phyloP scores from a whole-genome alignment of 2,329 filamentous ascomycete species.

The Teratosphaeria viscida region DNA sequence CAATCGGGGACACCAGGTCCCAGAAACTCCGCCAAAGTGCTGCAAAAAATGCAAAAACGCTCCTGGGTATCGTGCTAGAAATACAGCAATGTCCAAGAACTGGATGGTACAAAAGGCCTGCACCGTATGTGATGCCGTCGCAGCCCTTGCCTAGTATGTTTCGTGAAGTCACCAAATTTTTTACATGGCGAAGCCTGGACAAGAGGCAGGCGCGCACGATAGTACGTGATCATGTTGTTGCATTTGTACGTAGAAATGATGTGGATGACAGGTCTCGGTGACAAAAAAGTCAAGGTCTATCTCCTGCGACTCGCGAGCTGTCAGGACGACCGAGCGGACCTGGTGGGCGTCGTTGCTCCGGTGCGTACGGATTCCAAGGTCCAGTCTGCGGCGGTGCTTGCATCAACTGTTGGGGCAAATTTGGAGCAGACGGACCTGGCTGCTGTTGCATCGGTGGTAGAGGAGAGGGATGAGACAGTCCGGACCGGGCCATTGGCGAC shows the following conservation, averaged over 20 bases:
- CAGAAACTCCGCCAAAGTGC: not conserved
- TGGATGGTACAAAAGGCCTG: not conserved
- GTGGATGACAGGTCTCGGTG: not conserved
- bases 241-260: not conserved
- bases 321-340: slow-evolving; percentile 1
- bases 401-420: slow-evolving; percentile 16
- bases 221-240: not conserved
- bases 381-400: slow-evolving; percentile 25
- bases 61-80: not conserved
- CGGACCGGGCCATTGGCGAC: slow-evolving; percentile 9
- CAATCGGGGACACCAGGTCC: not conserved
- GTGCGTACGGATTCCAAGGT: slow-evolving; percentile 24
- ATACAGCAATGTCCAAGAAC: not conserved
- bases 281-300: too few relatives aligned
- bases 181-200: not conserved
- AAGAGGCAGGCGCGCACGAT: not conserved
- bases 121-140: not conserved
- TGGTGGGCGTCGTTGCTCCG: slow-evolving; percentile 8
- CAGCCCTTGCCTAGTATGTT: not conserved
- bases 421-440: not conserved
- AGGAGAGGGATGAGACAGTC: slow-evolving; percentile 6
- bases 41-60: not conserved
- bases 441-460: slow-evolving; percentile 2
- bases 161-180: not conserved
- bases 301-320: not conserved